A percentile compares a stretch with the other conserved stretches of the same genome.
Evolutionary conservation across 345 rosid species (phyloP).

Genomic region (Citrus reticulata): DNA sequence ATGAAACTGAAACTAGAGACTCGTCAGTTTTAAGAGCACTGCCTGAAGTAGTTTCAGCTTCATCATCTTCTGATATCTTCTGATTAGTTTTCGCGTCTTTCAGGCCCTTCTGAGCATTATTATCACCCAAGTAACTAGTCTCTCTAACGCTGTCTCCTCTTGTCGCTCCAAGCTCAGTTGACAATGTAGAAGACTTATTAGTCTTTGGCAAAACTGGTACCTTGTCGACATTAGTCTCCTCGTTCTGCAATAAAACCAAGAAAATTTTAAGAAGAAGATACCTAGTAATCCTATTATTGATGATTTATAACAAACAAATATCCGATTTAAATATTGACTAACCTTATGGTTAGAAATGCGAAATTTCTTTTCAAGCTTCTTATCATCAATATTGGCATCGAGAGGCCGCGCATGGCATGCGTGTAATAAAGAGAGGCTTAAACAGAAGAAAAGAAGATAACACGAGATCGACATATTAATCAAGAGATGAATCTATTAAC

Average conservation of each 20-base stretch:
- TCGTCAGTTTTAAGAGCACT: slow-evolving; percentile 16
- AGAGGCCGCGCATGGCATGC: slow-evolving; percentile 51
- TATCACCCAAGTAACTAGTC: not conserved
- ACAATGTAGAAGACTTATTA: not conserved
- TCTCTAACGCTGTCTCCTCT: slow-evolving; percentile 11
- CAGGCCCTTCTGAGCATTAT: not conserved
- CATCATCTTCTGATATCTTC: slow-evolving; percentile 6
- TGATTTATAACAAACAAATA: not conserved
- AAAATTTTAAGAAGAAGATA: not conserved
- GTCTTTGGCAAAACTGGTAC: slow-evolving; percentile 10
- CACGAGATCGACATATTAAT: slow-evolving; percentile 29
- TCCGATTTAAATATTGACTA: not conserved
- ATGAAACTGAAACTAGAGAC: slow-evolving; percentile 36
- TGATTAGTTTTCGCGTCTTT: not conserved
- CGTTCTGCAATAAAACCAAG: slow-evolving; percentile 3
- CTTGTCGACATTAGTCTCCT: slow-evolving; percentile 7
- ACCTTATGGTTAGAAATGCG: slow-evolving; percentile 28
- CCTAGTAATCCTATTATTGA: not conserved
- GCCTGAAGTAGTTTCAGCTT: slow-evolving; percentile 14
- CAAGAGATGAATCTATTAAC: not conserved
- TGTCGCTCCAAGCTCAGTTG: slow-evolving; percentile 6
- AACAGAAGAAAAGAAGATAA: slow-evolving; percentile 30
- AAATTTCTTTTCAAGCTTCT: slow-evolving; percentile 24
- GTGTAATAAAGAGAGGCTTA: slow-evolving; percentile 34
- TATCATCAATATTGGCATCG: slow-evolving; percentile 15